Evolutionary conservation across 2,329 filamentous ascomycete genomes (phyloP), one percentile per base, ranked within the genome.

Genomic region (Stachybotrys elegans): DNA sequence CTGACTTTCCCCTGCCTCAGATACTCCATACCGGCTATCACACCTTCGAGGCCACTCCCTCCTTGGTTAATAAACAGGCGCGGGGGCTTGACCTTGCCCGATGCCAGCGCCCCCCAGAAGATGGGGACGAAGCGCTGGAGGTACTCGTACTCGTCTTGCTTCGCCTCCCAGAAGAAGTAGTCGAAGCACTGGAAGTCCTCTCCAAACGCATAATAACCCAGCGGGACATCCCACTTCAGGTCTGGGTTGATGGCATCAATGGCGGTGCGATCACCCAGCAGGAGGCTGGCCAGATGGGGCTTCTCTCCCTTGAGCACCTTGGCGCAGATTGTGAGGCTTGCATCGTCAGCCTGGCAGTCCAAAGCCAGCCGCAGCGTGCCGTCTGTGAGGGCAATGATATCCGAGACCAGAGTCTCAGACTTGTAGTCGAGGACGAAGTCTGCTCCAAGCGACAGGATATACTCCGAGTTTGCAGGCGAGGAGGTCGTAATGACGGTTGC

Each of bases 381-480:
- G 36, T 43, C 45, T 39, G 45, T 51, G 23, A 51, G 39, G 6
- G 47, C 41, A 14, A 40, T 43, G 38, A 61, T 52, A 12, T 53
- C 47, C 8, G 29, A 17, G 2, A 17, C 41, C 6, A 39, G 20
- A 3, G 57, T 55, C 5, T 51, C 42, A 39, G 52, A 58, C 14
- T 57, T 61, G 52, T 75, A 71, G 54, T 75, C 70, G 42, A 71
- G 71, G 1, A 66, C 64, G 6, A 61, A 48, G 11, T 46, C 55
- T 2, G 69, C 70, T 1, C 73, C 73, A 1, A 75, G 61, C 5
- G 51, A 48, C 50, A 63, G 66, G 12, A 69, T 50, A 40, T 63
- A 61, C 2, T 61, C 63, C n/a, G 67, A 65, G 49, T 75, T 75
- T 40, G 56, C 61, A 9, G 58, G 53, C 2, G 65, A 68, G 1